Conservation (phyloP, 2,329 filamentous ascomycete species). For the Neonectria ditissima region DNA sequence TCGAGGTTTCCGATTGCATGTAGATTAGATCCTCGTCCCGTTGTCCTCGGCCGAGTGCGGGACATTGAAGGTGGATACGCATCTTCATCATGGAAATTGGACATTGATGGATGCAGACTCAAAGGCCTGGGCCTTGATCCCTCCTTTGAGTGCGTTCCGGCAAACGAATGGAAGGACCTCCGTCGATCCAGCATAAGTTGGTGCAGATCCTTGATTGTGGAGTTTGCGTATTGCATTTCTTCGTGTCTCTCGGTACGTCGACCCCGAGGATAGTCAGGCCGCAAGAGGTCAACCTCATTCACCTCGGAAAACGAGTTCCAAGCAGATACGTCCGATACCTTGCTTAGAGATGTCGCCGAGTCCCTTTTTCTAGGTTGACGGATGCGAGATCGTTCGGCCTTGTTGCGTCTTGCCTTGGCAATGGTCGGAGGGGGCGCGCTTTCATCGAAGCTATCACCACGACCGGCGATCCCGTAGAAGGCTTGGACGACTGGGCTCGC, state of each 20-base stretch:
- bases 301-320: slow-evolving; percentile 38
- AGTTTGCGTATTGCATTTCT: slow-evolving; percentile 17
- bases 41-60: slow-evolving; percentile 35
- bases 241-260: slow-evolving; percentile 25
- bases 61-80: slow-evolving; percentile 33
- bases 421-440: slow-evolving; percentile 35
- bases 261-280: slow-evolving; percentile 15
- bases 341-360: slow-evolving; percentile 16
- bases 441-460: slow-evolving; percentile 18
- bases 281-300: slow-evolving; percentile 15
- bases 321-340: slow-evolving; percentile 28
- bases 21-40: slow-evolving; percentile 24
- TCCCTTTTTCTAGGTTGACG: slow-evolving; percentile 7
- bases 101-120: slow-evolving; percentile 37
- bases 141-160: slow-evolving; percentile 21
- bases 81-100: slow-evolving; percentile 30
- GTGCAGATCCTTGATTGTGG: slow-evolving; percentile 8
- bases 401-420: slow-evolving; percentile 26
- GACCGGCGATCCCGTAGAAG: slow-evolving; percentile 48
- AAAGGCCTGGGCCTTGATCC: slow-evolving; percentile 37
- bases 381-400: slow-evolving; percentile 11
- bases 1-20: slow-evolving; percentile 33
- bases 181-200: slow-evolving; percentile 30
- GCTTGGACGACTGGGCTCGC: slow-evolving; percentile 50
- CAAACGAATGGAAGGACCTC: slow-evolving; percentile 40